Percentiles rank a stretch among this genome's conserved stretches.
phyloP scores from a whole-genome alignment of 495 filamentous ascomycete species.

The Podospora pseudopauciseta region DNA sequence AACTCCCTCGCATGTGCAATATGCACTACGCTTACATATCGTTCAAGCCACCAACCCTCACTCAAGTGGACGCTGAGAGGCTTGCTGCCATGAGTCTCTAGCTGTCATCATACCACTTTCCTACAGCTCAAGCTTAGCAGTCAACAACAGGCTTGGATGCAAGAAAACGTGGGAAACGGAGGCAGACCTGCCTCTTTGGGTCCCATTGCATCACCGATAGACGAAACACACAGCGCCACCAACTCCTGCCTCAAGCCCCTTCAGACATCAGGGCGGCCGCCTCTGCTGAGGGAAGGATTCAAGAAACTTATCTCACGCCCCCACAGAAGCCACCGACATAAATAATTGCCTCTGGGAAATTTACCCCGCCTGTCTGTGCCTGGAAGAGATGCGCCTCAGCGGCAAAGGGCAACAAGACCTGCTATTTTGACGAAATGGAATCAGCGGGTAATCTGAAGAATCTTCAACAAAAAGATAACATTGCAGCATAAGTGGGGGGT shows the following conservation, averaged over 20 bases:
- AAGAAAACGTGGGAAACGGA: background rate
- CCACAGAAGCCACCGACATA: background rate
- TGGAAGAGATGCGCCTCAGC: constrained; percentile 1
- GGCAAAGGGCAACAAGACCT: background rate
- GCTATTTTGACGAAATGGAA: background rate
- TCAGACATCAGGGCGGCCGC: background rate
- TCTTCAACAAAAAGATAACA: background rate
- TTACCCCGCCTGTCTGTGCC: background rate
- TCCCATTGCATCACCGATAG: background rate
- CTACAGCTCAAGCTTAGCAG: background rate
- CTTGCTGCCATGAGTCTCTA: background rate
- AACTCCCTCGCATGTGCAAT: background rate
- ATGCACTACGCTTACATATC: constrained; percentile 3
- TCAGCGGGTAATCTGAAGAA: background rate
- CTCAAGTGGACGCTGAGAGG: background rate
- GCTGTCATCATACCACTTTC: background rate
- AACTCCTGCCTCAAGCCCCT: background rate
- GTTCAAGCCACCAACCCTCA: background rate
- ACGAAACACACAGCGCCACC: background rate
- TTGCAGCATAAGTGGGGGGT: background rate
- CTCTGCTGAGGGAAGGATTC: constrained; percentile 1
- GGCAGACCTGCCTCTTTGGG: background rate
- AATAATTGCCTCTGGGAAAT: background rate
- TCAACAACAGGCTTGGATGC: background rate
- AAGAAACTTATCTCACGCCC: constrained; percentile 2